Percentiles rank a stretch among this genome's conserved stretches.
Conservation (phyloP, 257 asterid species). For the Nicotiana noctiflora region DNA sequence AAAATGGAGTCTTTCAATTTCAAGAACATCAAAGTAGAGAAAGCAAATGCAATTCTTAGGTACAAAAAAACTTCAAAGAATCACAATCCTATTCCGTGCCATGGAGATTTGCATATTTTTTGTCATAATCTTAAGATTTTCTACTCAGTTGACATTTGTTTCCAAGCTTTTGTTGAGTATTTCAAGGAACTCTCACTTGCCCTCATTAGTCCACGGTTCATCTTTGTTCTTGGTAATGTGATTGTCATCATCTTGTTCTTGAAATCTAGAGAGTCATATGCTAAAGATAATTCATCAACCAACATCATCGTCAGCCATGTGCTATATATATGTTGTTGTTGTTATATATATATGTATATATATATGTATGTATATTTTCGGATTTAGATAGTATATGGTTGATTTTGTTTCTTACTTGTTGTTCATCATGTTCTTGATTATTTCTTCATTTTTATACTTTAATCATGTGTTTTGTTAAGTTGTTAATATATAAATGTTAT, state of each 20-base stretch:
- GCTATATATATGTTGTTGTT: too few species aligned
- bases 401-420: too few species aligned
- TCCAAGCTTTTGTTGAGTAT: slow-evolving; percentile 26
- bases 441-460: too few species aligned
- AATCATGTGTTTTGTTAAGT: too few species aligned
- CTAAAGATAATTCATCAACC: slow-evolving; percentile 2
- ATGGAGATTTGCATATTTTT: slow-evolving; percentile 22
- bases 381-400: too few species aligned
- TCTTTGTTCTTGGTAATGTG: slow-evolving; percentile 57
- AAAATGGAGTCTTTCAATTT: slow-evolving; percentile 30
- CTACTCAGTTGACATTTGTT: slow-evolving; percentile 27
- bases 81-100: slow-evolving; percentile 22
- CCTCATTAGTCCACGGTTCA: slow-evolving; percentile 38
- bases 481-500: too few species aligned
- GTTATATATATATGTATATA: too few species aligned
- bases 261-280: slow-evolving; percentile 33
- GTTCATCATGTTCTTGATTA: too few species aligned
- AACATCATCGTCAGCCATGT: too few species aligned
- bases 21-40: slow-evolving; percentile 21
- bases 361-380: too few species aligned
- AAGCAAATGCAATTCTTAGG: slow-evolving; percentile 17
- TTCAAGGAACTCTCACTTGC: slow-evolving; percentile 30
- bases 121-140: slow-evolving; percentile 19
- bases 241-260: slow-evolving; percentile 46
- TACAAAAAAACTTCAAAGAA: slow-evolving; percentile 15